A percentile compares a stretch with the other conserved stretches of the same genome.
Evolutionary conservation across 1,284 basidiomycete species (phyloP).

Genomic region (Cutaneotrichosporon sp.): DNA sequence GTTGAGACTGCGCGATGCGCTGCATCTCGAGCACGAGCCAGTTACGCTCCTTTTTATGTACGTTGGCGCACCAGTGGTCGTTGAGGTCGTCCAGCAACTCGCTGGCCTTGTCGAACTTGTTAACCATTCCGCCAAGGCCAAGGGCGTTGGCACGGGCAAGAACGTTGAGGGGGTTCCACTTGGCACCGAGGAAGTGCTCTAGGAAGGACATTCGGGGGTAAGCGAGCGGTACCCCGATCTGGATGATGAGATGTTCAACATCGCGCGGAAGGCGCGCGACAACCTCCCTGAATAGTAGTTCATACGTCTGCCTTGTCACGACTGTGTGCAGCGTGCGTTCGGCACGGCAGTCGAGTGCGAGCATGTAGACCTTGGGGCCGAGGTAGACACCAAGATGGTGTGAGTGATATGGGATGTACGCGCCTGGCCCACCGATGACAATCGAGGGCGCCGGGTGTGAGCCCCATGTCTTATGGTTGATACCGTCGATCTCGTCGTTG

Average conservation of each 20-base stretch:
- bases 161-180: constrained; percentile 72
- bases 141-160: constrained; percentile 56
- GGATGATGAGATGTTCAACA: constrained; percentile 75
- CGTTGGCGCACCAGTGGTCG: constrained; percentile 81
- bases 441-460: constrained; percentile 64
- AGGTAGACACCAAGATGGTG: constrained; percentile 66
- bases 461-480: constrained; percentile 54
- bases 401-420: constrained; percentile 70
- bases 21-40: constrained; percentile 78
- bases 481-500: constrained; percentile 68
- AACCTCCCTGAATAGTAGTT: constrained; percentile 63
- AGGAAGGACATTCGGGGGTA: constrained; percentile 92
- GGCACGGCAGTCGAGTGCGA: constrained; percentile 83
- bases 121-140: constrained; percentile 72
- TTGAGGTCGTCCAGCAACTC: constrained; percentile 90
- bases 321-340: constrained; percentile 77
- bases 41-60: constrained; percentile 88
- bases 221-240: constrained; percentile 62
- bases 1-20: constrained; percentile 58
- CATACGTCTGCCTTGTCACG: constrained; percentile 67
- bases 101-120: constrained; percentile 83
- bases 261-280: constrained; percentile 54
- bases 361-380: constrained; percentile 59
- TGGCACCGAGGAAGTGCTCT: constrained; percentile 62
- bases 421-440: constrained; percentile 67